These are phyloP conservation scores for Candida dubliniensis DNA, from an alignment of 1,139 yeast species.

Conservation along the genomic window DNA sequence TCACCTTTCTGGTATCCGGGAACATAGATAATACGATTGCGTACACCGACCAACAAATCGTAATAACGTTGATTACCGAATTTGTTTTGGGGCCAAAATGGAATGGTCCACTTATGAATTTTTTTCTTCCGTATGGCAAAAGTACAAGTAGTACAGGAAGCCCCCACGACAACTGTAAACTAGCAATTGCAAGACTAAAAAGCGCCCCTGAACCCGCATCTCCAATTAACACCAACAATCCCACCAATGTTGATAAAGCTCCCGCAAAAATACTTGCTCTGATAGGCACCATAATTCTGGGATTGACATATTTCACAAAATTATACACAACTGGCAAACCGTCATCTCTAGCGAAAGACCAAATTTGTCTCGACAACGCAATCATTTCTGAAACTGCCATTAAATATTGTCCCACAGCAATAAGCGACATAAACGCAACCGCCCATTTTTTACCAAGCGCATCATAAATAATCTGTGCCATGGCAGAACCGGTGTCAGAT, in stretches of 20 bases:
- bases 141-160: conserved; percentile 20
- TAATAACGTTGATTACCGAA: conserved; percentile 26
- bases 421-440: conserved; percentile 59
- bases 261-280: conserved; percentile 62
- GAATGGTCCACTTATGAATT: conserved; percentile 64
- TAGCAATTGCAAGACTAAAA: conserved; percentile 50
- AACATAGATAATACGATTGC: conserved; percentile 42
- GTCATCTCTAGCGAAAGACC: conserved; percentile 44
- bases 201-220: conserved; percentile 59
- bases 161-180: conserved; percentile 45
- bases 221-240: conserved; percentile 55
- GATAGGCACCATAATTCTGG: conserved; percentile 55
- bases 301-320: conserved; percentile 54
- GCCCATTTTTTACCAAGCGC: conserved; percentile 73
- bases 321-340: conserved; percentile 43
- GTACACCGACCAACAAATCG: conserved; percentile 29
- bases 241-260: conserved; percentile 46
- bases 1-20: conserved; percentile 31
- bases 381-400: conserved; percentile 53
- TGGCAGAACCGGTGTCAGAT: conserved; percentile 51
- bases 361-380: conserved; percentile 40
- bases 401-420: conserved; percentile 60
- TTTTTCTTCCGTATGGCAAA: conserved; percentile 40
- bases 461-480: conserved; percentile 67
- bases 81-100: conserved; percentile 54